Evolutionary conservation across 768 basidiomycete species (phyloP).

Genomic region (Nevesoporus exiguus): DNA sequence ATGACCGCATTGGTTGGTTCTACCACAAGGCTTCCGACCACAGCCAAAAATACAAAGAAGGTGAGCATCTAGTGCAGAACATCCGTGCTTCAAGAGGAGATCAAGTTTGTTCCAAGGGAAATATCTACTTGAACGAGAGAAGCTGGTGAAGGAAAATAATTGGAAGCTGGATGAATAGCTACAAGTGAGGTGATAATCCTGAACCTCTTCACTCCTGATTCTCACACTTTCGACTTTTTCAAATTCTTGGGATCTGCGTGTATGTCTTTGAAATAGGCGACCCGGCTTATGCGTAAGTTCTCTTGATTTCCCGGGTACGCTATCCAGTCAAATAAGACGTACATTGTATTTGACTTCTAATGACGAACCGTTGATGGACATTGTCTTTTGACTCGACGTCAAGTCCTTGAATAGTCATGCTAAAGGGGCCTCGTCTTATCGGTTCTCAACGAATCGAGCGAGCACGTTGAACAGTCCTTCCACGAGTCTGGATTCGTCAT

Average conservation of each 20-base stretch:
- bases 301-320: neutral
- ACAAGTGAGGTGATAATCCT: neutral
- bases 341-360: neutral
- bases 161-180: constrained; percentile 59
- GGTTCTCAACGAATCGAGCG: neutral
- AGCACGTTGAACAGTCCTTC: too few relatives aligned
- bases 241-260: neutral
- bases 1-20: constrained; percentile 77
- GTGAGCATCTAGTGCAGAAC: constrained; percentile 32
- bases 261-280: neutral
- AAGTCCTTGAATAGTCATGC: neutral
- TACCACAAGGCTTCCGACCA: constrained; percentile 76
- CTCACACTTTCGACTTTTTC: neutral
- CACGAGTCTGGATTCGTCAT: too few relatives aligned
- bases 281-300: too few relatives aligned
- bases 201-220: neutral
- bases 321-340: neutral
- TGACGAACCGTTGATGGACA: neutral
- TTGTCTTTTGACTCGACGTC: neutral
- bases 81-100: neutral
- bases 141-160: constrained; percentile 75
- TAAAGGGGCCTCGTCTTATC: too few relatives aligned
- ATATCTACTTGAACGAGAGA: constrained; percentile 77
- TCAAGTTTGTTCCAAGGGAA: constrained; percentile 49
- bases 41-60: constrained; percentile 85